A percentile compares a stretch with the other conserved stretches of the same genome.
These are phyloP conservation scores for Proliferodiscus dingleyae DNA, from an alignment of 2,329 filamentous ascomycete genomes.

Conservation along the genomic window DNA sequence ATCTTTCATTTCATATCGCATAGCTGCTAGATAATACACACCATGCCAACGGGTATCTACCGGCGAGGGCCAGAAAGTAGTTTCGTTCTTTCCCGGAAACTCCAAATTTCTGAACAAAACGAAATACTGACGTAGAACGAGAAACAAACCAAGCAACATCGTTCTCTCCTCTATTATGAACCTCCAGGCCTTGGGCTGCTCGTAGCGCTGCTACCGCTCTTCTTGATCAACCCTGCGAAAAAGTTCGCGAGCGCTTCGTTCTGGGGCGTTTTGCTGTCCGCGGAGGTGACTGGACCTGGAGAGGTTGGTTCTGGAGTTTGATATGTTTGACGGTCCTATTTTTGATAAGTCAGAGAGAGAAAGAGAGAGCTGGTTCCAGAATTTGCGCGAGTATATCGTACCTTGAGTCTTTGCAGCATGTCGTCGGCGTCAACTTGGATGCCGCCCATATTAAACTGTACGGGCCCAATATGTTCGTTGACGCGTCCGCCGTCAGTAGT, in stretches of 20 bases:
- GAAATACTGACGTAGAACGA: not conserved
- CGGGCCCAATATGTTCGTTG: constrained; percentile 78
- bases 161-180: constrained; percentile 9
- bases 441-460: constrained; percentile 97
- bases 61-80: too few species aligned
- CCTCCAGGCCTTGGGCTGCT: constrained; percentile 29
- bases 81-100: too few species aligned
- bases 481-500: constrained; percentile 25
- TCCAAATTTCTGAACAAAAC: too few species aligned
- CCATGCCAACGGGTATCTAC: too few species aligned
- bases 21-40: too few species aligned
- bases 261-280: constrained; percentile 46
- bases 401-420: constrained; percentile 82
- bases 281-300: constrained; percentile 23
- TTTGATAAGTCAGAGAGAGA: not conserved
- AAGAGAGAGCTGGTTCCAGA: too few species aligned
- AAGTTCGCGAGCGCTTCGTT: constrained; percentile 56
- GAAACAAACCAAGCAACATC: not conserved
- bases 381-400: constrained; percentile 37
- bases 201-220: constrained; percentile 32
- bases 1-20: too few species aligned
- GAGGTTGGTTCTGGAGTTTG: constrained; percentile 30
- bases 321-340: constrained; percentile 32
- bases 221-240: constrained; percentile 55
- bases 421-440: constrained; percentile 95